Evolutionary conservation across 768 basidiomycete genomes (phyloP).

Genomic region (Suillus luteus): DNA sequence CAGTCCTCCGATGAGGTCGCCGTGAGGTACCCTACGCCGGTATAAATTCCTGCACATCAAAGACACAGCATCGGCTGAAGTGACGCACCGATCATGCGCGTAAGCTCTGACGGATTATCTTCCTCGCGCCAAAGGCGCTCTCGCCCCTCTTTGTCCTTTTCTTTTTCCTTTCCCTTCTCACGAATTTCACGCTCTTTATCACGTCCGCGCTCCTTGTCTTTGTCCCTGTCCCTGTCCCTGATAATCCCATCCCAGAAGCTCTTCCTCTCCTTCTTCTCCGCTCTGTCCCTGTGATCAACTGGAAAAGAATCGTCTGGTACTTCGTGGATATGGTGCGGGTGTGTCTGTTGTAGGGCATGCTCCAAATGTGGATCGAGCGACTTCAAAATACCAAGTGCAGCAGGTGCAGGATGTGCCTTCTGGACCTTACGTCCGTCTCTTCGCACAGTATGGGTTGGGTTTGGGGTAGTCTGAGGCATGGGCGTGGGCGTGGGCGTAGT

Average conservation of each 20-base stretch:
- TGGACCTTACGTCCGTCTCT: constrained; percentile 25
- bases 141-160: constrained; percentile 38
- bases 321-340: constrained; percentile 22
- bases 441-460: constrained; percentile 23
- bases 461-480: constrained; percentile 19
- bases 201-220: constrained; percentile 22
- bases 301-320: constrained; percentile 34
- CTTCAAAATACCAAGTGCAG: constrained; percentile 57
- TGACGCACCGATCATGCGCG: constrained; percentile 67
- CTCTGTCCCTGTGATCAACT: constrained; percentile 32
- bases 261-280: constrained; percentile 53
- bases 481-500: background rate
- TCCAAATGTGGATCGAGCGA: constrained; percentile 60
- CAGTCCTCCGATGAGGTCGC: constrained; percentile 83
- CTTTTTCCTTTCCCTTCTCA: constrained; percentile 29
- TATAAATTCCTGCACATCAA: constrained; percentile 10
- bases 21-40: constrained; percentile 62
- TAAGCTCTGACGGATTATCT: constrained; percentile 58
- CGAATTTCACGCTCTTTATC: constrained; percentile 18
- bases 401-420: constrained; percentile 31
- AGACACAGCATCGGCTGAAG: background rate
- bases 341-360: constrained; percentile 12
- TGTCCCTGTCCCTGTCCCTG: constrained; percentile 39
- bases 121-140: constrained; percentile 37
- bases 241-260: constrained; percentile 53